These are phyloP conservation scores for Gloeophyllum trabeum DNA, from an alignment of 768 basidiomycete genomes.

Conservation along the genomic window DNA sequence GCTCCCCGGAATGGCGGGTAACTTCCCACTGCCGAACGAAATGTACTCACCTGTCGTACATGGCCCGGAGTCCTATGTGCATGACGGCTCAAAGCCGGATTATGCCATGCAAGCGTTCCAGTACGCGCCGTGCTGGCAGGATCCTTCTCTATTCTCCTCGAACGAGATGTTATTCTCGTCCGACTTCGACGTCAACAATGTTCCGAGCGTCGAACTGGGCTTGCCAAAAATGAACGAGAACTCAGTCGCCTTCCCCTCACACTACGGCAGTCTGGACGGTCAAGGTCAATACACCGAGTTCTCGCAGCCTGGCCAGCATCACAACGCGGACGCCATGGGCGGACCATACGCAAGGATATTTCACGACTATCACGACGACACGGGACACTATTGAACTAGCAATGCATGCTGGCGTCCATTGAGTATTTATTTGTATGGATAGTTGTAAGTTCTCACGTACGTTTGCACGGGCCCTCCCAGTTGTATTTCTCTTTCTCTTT, in stretches of 20 bases:
- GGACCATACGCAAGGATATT: background rate
- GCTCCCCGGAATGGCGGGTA: background rate
- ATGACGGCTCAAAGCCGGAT: too few species aligned
- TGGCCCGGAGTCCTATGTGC: too few species aligned
- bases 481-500: background rate
- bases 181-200: background rate
- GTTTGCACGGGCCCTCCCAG: background rate
- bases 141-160: too few species aligned
- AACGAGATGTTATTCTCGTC: background rate
- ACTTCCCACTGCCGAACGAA: too few species aligned
- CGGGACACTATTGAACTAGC: background rate
- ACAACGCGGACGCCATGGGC: background rate
- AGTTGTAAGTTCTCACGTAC: background rate
- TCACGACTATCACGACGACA: background rate
- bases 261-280: background rate
- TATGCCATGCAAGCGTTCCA: too few species aligned
- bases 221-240: background rate
- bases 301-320: background rate
- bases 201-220: background rate
- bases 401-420: background rate
- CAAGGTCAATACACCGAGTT: background rate
- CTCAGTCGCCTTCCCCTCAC: background rate
- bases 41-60: too few species aligned
- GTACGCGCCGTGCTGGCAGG: too few species aligned
- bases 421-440: background rate